These are phyloP conservation scores for Falciphora oryzae DNA, from an alignment of 2,329 filamentous ascomycete species.

Conservation along the genomic window DNA sequence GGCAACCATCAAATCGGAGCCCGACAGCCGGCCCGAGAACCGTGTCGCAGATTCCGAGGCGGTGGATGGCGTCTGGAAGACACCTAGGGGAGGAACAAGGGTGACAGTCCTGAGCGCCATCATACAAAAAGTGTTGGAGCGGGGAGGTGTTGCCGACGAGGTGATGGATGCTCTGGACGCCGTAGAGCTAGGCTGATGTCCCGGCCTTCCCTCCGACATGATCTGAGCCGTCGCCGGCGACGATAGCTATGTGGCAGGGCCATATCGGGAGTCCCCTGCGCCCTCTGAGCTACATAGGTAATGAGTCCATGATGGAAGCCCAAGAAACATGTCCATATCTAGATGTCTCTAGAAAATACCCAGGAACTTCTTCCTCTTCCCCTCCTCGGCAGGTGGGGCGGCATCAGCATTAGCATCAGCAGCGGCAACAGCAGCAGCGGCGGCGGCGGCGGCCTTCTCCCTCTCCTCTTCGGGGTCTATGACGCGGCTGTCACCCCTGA, in stretches of 20 bases:
- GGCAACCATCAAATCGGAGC: slow-evolving; percentile 38
- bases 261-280: neutral
- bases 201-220: neutral
- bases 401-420: neutral
- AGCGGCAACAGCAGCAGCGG: neutral
- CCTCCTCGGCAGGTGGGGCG: slow-evolving; percentile 4
- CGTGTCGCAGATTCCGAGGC: slow-evolving; percentile 47
- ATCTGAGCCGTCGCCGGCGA: neutral
- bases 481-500: slow-evolving; percentile 21
- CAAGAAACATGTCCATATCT: neutral
- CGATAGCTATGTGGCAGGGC: neutral
- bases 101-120: slow-evolving; percentile 66
- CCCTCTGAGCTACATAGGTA: neutral
- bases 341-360: slow-evolving; percentile 61
- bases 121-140: slow-evolving; percentile 69
- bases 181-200: slow-evolving; percentile 57
- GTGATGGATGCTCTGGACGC: slow-evolving; percentile 75
- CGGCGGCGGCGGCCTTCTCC: neutral
- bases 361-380: slow-evolving; percentile 72
- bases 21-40: slow-evolving; percentile 20
- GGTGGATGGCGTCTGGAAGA: slow-evolving; percentile 75
- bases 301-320: neutral
- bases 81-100: slow-evolving; percentile 77
- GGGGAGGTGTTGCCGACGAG: slow-evolving; percentile 77
- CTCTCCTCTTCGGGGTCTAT: slow-evolving; percentile 7